A percentile compares a stretch with the other conserved stretches of the same genome.
Conservation (phyloP, 2,329 filamentous ascomycete species). For the Calonectria montana region DNA sequence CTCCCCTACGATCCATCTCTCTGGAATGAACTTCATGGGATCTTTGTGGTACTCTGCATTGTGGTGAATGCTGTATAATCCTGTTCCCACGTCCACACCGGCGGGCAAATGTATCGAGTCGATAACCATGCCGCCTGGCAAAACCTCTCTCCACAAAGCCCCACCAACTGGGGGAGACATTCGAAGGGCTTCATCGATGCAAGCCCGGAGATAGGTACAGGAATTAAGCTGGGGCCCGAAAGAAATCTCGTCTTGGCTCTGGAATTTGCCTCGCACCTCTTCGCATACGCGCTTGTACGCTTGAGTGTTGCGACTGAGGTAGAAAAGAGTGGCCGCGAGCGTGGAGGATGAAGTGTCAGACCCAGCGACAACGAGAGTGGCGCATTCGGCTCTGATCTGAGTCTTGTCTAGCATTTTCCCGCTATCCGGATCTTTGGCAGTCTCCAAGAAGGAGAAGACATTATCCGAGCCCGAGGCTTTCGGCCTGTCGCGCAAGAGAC, state of each 20-base stretch:
- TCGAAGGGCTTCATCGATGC: neutral
- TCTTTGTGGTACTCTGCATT: neutral
- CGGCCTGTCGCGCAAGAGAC: neutral
- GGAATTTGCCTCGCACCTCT: neutral
- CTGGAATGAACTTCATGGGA: neutral
- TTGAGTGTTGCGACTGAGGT: neutral
- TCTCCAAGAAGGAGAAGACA: neutral
- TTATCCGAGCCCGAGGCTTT: neutral
- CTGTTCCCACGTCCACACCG: neutral
- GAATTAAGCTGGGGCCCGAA: conserved; percentile 25
- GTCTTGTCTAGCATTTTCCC: neutral
- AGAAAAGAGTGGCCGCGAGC: neutral
- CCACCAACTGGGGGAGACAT: neutral
- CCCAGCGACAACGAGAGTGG: neutral
- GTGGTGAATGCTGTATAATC: neutral
- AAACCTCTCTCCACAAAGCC: neutral
- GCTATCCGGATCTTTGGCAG: neutral
- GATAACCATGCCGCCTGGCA: neutral
- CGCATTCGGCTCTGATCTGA: neutral
- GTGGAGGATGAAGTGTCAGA: neutral
- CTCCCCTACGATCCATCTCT: neutral
- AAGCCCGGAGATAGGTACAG: conserved; percentile 34
- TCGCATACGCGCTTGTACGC: neutral
- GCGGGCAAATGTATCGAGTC: neutral
- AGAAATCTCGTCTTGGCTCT: neutral